Evolutionary conservation across 2,329 filamentous ascomycete genomes (phyloP).

Genomic region (Trichoderma oligosporum): DNA sequence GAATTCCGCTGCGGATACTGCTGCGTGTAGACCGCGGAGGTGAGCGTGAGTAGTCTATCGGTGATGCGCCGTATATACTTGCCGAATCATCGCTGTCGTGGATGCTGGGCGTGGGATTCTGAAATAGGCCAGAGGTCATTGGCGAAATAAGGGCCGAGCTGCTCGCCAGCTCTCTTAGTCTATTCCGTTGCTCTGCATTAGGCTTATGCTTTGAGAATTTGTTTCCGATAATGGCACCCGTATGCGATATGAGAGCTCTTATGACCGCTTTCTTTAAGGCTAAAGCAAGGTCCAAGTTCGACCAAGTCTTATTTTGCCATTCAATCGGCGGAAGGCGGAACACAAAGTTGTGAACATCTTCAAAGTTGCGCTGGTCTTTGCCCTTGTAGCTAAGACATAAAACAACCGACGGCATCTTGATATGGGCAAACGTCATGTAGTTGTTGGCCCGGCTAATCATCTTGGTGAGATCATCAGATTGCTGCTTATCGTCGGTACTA

Average conservation of each 20-base stretch:
- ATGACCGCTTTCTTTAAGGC: constrained; percentile 93
- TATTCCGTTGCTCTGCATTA: constrained; percentile 70
- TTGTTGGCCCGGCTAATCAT: constrained; percentile 95
- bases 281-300: constrained; percentile 88
- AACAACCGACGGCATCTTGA: constrained; percentile 92
- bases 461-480: constrained; percentile 85
- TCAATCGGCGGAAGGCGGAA: constrained; percentile 93
- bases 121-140: constrained; percentile 36
- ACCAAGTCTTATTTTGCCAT: constrained; percentile 99
- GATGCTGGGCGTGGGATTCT: constrained; percentile 40
- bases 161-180: constrained; percentile 79
- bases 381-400: constrained; percentile 96
- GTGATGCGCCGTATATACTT: constrained; percentile 50
- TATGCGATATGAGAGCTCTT: constrained; percentile 89
- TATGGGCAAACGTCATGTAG: constrained; percentile 95
- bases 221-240: constrained; percentile 94
- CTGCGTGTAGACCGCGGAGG: constrained; percentile 52
- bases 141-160: constrained; percentile 62
- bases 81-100: constrained; percentile 57
- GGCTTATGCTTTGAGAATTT: constrained; percentile 90
- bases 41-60: constrained; percentile 57
- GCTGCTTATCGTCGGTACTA: constrained; percentile 53
- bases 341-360: constrained; percentile 96
- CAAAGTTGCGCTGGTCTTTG: constrained; percentile 88
- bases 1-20: constrained; percentile 47